Base-by-base conservation (phyloP, 1,284 basidiomycete species). In the Porogramme epimiltina region DNA sequence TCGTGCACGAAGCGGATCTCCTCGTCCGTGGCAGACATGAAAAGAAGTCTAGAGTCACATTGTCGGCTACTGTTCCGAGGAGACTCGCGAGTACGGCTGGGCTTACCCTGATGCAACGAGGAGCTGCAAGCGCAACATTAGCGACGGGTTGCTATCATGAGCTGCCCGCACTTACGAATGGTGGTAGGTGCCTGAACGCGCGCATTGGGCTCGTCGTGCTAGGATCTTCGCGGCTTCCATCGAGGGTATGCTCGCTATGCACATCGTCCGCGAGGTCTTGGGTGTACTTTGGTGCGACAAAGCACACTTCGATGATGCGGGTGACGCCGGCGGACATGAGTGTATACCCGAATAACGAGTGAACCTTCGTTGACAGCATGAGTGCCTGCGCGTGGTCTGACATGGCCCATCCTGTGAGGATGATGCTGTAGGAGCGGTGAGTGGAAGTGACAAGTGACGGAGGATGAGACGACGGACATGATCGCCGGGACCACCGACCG, bases 381-480 rank as follows among this genome's bases (percentile, higher is more conserved):
- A 95, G 75, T 9, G 82, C 84, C 73, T 98, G 95, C 2, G 83
- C 83, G 61, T 98, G 95, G 37, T 91, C 87, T 3, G 91, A 90
- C 93, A 98, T 96, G 0, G 90, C 95, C 89, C 93, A 98, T 2
- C 95, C 95, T 0, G 94, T 96, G 54, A 96, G 75, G 51, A 93
- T 84, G 58, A 95, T 87, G 53, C 90, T 93, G 58, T 41, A 4
- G 19, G 39, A 62, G 18, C 16, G 11, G 43, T 33, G 19, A 26
- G 6, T 43, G 50, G 45, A 15, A 20, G 38, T 13, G 13, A 20
- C 28, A 45, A 23, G 25, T 23, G 42, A 38, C 52, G 51, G 58
- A 24, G 49, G 47, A 13, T 8, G 25, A 20, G 37, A 41, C 31
- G 48, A 42, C 80, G 62, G 62, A 93, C 91, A 98, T 93, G 28